Evolutionary conservation across 345 rosid genomes (phyloP).

Genomic region (Salix arbutifolia): DNA sequence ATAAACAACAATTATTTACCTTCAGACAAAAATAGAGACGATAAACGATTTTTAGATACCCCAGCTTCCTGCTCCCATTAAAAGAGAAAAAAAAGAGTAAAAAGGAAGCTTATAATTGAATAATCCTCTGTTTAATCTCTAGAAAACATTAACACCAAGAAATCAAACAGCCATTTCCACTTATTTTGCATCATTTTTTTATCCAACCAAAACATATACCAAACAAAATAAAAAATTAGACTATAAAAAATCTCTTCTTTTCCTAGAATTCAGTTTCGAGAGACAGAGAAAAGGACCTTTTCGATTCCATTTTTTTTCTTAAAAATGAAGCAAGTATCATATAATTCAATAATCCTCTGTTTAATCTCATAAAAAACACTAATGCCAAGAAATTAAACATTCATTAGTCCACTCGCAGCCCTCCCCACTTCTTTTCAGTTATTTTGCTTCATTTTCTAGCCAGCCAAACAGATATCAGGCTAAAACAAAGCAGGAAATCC

Average conservation of each 20-base stretch:
- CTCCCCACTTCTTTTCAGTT: background rate
- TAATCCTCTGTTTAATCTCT: background rate
- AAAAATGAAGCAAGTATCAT: background rate
- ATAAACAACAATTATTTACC: slow-evolving; percentile 31
- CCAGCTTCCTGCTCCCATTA: slow-evolving; percentile 39
- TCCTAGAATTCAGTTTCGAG: background rate
- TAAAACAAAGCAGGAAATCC: too few relatives aligned
- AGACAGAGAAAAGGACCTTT: background rate
- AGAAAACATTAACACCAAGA: background rate
- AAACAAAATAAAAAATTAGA: background rate
- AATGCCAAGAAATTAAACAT: background rate
- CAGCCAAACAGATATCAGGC: background rate
- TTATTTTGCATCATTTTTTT: background rate
- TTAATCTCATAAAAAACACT: background rate
- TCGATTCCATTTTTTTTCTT: too few relatives aligned
- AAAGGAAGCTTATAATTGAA: background rate
- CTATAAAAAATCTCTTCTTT: background rate
- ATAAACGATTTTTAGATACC: slow-evolving; percentile 50
- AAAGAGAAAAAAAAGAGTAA: background rate
- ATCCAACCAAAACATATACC: background rate
- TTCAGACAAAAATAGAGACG: slow-evolving; percentile 56
- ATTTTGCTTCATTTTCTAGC: background rate
- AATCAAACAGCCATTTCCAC: background rate
- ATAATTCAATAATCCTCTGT: background rate
- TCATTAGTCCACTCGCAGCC: background rate